Base-by-base conservation (phyloP, 2,329 filamentous ascomycete genomes). In the Talaromyces sp. region DNA sequence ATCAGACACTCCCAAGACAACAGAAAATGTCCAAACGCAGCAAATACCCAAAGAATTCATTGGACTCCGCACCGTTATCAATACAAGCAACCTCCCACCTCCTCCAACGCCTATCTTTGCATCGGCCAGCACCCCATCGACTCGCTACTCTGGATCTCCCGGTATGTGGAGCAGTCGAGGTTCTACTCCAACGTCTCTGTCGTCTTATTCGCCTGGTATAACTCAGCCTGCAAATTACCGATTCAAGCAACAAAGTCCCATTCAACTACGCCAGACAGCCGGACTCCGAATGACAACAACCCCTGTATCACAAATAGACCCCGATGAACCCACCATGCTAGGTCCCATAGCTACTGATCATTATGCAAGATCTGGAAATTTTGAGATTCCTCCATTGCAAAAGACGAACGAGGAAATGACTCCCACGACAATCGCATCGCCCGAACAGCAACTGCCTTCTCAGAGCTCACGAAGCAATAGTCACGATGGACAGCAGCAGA, bases 391-490 rank as follows among this genome's bases (percentile, higher is more conserved):
- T 19, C 39, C 56, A 13, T 52, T 31, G 13, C 31, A 61, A 25
- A 64, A 59, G 13, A 19, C 41, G 35, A 19, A 63, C 4, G 68
- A 57, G 33, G 57, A 61, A 19, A 41, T 63, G 22, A 49, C 71
- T 9, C 70, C 76, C n/a, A 83, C 86, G 11, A 85, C 85, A 11
- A 90, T 84, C 64, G 87, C 87, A 11, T 86, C 87, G 3, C 84
- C 85, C 2, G 83, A 87, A 50, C 88, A 86, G 57, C 83, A 84
- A 67, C 80, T 71, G 68, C 73, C 66, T 74, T 74, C 67, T 62
- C 59, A 60, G 74, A 80, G 66, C 72, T 79, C 39, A 73, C 75
- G 81, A 68, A 62, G 49, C 68, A 73, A 62, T 71, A 72, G 56
- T 69, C 70, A 43, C 69, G 77, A 65, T 31, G 41, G 69, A n/a